phyloP scores from a whole-genome alignment of 345 rosid genomes.

The Populus alba region DNA sequence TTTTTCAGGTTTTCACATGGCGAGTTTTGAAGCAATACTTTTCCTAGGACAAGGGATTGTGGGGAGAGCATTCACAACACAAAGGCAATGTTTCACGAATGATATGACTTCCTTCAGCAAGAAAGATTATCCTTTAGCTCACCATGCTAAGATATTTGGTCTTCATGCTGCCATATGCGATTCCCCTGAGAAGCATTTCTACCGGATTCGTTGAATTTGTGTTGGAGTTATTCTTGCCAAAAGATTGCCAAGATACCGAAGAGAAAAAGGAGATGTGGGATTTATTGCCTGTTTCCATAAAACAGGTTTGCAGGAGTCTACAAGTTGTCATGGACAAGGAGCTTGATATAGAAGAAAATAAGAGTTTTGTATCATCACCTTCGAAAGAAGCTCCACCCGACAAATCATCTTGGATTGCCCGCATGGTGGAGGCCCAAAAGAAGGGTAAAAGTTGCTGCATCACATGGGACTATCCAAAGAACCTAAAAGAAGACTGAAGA shows the following conservation, averaged over 20 bases:
- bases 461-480: constrained; percentile 57
- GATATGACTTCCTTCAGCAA: constrained; percentile 55
- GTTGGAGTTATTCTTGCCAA: constrained; percentile 72
- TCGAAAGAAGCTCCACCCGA: constrained; percentile 37
- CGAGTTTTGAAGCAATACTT: constrained; percentile 79
- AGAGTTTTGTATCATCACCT: constrained; percentile 28
- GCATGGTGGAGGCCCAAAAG: constrained; percentile 49
- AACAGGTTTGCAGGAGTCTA: constrained; percentile 48
- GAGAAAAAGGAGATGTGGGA: constrained; percentile 47
- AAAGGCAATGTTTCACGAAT: constrained; percentile 52
- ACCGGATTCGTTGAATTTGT: constrained; percentile 53
- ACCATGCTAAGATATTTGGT: constrained; percentile 66
- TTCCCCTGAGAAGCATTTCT: constrained; percentile 50
- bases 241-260: constrained; percentile 41
- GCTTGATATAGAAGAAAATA: constrained; percentile 37
- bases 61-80: constrained; percentile 56
- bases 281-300: constrained; percentile 39
- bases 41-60: constrained; percentile 66
- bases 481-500: constrained; percentile 58
- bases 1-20: constrained; percentile 45
- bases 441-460: constrained; percentile 55
- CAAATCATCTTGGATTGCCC: constrained; percentile 52
- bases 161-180: constrained; percentile 63
- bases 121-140: constrained; percentile 66
- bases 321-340: constrained; percentile 44